Base-by-base conservation (phyloP, 306 rosid species). In the Prunus armeniaca region DNA sequence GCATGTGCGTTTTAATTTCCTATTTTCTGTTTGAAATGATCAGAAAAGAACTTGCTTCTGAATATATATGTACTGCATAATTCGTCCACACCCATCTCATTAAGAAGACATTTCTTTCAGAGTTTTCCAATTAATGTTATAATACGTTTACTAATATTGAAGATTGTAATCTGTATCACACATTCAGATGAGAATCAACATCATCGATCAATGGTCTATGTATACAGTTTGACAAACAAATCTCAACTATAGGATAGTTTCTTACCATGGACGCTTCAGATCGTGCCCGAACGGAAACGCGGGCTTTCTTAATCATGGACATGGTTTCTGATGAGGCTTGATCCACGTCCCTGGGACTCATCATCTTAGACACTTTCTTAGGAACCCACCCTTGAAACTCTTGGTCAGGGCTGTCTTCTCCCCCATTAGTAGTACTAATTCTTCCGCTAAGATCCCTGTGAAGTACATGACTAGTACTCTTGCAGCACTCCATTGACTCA, bases 241-340 rank as follows among this genome's bases (percentile, higher is more conserved):
- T 38, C 43, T 38, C 43, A 38, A 38, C 9, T 38, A 38, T 7
- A 38, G 0, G n/a, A 19, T 9, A 63, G 67, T 6, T 18, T 81
- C 83, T 82, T 70, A 89, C 94, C 91, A 79, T 87, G 73, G 87
- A 25, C 4, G 89, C 74, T 50, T 89, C 90, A 15, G 89, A 87
- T 76, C 77, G 79, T 46, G 87, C 86, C 67, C 91, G 83, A 79
- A 90, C 90, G 0, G 91, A 87, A 4, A 90, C 94, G 0, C 94
- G 87, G 17, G 90, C 87, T 75, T 90, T 90, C 80, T 81, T 88
- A 46, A 87, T 81, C 82, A 87, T 86, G 56, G 91, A 82, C 68
- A 87, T 76, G 74, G 89, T 78, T 70, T 84, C 89, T 1, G 56
- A 43, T 3, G 94, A 78, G 9, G 78, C 47, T 60, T 77, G 87